A percentile compares a stretch with the other conserved stretches of the same genome.
Evolutionary conservation across 225 moss, liverwort and hornwort genomes (phyloP).

Genomic region (Polytrichum commune): DNA sequence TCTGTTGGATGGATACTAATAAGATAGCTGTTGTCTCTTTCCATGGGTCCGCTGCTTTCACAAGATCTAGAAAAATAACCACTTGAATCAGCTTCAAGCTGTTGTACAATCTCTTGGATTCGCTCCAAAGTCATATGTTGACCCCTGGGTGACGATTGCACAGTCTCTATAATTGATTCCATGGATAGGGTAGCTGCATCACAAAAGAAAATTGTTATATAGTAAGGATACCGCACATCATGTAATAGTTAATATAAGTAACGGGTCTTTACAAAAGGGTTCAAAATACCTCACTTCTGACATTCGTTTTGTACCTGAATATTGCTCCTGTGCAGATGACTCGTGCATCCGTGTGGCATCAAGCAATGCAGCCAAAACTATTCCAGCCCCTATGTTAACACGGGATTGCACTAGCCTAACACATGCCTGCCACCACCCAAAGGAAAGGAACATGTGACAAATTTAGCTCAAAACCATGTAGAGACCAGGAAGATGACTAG

Average conservation of each 20-base stretch:
- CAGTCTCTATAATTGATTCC: slow-evolving; percentile 65
- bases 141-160: slow-evolving; percentile 62
- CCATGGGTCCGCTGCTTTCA: slow-evolving; percentile 38
- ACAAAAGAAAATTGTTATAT: slow-evolving; percentile 1
- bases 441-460: too few species aligned
- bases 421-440: slow-evolving; percentile 54
- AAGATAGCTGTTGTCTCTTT: slow-evolving; percentile 72
- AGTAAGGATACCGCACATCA: background rate
- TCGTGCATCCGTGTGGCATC: slow-evolving; percentile 65
- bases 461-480: too few species aligned
- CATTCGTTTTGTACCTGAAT: slow-evolving; percentile 47
- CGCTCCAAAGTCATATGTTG: slow-evolving; percentile 81
- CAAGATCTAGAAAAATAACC: slow-evolving; percentile 74
- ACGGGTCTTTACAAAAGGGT: background rate
- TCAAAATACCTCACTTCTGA: background rate
- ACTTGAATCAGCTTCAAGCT: slow-evolving; percentile 72
- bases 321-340: slow-evolving; percentile 47
- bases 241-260: background rate
- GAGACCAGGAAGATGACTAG: too few species aligned
- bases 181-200: slow-evolving; percentile 66
- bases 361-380: slow-evolving; percentile 73
- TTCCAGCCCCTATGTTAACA: slow-evolving; percentile 74
- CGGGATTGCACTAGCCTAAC: slow-evolving; percentile 61
- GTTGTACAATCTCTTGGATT: slow-evolving; percentile 76
- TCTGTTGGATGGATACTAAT: slow-evolving; percentile 67